A percentile compares a stretch with the other conserved stretches of the same genome.
These are phyloP conservation scores for Botryotinia calthae DNA, from an alignment of 2,329 filamentous ascomycete species.

Conservation along the genomic window DNA sequence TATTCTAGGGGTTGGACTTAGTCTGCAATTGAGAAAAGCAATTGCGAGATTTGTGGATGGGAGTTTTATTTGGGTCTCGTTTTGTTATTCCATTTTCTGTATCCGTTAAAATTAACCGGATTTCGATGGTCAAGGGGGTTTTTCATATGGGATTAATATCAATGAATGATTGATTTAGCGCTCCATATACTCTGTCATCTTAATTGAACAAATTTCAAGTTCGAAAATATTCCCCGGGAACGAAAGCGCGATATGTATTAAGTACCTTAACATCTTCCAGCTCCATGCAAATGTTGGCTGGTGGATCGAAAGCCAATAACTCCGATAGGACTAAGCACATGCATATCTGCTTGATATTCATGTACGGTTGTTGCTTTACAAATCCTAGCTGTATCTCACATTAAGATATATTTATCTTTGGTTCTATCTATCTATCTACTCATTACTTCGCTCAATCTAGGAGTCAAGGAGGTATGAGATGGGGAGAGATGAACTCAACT, in stretches of 20 bases:
- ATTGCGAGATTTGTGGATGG: constrained; percentile 4
- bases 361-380: not conserved
- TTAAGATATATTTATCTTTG: not conserved
- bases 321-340: not conserved
- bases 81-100: not conserved
- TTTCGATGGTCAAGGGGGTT: not conserved
- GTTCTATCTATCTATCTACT: not conserved
- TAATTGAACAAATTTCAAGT: not conserved
- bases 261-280: not conserved
- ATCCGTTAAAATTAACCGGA: not conserved
- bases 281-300: not conserved
- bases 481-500: not conserved
- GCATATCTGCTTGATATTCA: not conserved
- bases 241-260: not conserved
- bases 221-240: not conserved
- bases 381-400: not conserved
- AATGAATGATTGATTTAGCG: constrained; percentile 6
- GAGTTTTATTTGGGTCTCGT: constrained; percentile 1
- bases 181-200: not conserved
- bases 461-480: not conserved
- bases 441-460: not conserved
- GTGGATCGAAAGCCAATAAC: not conserved
- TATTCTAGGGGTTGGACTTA: constrained; percentile 1
- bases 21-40: not conserved
- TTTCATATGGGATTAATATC: not conserved